A percentile compares a stretch with the other conserved stretches of the same genome.
phyloP scores from a whole-genome alignment of 2,329 filamentous ascomycete genomes.

The Aspergillus quadricinctus region DNA sequence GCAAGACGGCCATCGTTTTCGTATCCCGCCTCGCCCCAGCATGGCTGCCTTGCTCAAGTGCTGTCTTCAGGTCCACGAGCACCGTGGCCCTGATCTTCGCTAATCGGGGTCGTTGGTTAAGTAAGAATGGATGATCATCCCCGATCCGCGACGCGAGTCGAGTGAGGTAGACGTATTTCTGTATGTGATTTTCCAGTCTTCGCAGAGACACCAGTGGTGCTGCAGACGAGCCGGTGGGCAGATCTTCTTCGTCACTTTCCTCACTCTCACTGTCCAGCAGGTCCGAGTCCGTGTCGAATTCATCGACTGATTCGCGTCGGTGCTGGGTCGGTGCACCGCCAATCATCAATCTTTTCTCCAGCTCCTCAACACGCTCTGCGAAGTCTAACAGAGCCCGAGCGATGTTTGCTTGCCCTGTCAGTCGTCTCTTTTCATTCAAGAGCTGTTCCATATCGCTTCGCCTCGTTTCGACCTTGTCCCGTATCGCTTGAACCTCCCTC shows the following conservation, averaged over 20 bases:
- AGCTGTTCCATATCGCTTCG: conserved; percentile 60
- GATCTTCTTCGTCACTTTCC: conserved; percentile 37
- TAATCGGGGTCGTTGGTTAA: conserved; percentile 53
- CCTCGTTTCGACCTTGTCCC: conserved; percentile 59
- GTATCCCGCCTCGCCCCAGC: conserved; percentile 30
- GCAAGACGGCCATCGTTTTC: conserved; percentile 52
- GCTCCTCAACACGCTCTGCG: conserved; percentile 49
- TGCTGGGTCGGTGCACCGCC: conserved; percentile 34
- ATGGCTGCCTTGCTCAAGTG: conserved; percentile 54
- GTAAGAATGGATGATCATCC: conserved; percentile 59
- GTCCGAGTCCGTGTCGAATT: conserved; percentile 33
- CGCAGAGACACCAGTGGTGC: conserved; percentile 32
- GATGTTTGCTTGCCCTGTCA: conserved; percentile 60
- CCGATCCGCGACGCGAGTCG: conserved; percentile 50
- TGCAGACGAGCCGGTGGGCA: conserved; percentile 34
- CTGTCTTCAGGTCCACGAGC: conserved; percentile 60
- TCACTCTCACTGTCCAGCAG: conserved; percentile 32
- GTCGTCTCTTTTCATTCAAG: conserved; percentile 62
- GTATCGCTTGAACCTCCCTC: conserved; percentile 73
- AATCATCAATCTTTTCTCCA: conserved; percentile 67
- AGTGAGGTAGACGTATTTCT: conserved; percentile 55
- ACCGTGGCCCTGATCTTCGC: conserved; percentile 58
- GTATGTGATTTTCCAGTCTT: conserved; percentile 52
- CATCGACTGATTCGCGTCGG: conserved; percentile 12
- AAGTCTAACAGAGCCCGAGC: conserved; percentile 49